These are phyloP conservation scores for Andrographis paniculata DNA, from an alignment of 305 asterid species.

Conservation along the genomic window DNA sequence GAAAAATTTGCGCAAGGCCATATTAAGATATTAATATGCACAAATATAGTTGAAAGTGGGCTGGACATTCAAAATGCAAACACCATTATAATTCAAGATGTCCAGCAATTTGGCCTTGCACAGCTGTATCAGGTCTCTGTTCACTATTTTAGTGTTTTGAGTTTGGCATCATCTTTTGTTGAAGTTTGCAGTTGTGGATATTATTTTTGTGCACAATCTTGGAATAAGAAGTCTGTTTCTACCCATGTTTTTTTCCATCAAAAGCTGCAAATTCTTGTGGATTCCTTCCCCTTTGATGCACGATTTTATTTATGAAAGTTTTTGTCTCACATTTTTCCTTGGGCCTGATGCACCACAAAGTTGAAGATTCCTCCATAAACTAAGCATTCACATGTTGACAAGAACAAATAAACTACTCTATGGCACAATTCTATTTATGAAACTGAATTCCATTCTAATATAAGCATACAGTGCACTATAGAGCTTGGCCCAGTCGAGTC, in stretches of 20 bases:
- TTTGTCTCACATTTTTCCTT: no score
- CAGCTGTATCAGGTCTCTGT: constrained; percentile 83
- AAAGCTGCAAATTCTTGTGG: not conserved
- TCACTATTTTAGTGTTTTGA: constrained; percentile 15
- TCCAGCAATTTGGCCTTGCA: constrained; percentile 97
- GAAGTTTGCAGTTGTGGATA: not conserved
- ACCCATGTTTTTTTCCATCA: not conserved
- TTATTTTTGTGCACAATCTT: not conserved
- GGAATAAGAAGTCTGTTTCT: not conserved
- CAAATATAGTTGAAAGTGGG: constrained; percentile 98
- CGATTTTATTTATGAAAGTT: no score
- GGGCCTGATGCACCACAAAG: no score
- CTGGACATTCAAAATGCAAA: constrained; percentile 98
- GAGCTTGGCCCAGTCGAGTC: no score
- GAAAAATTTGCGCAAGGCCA: constrained; percentile 73
- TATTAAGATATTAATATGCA: constrained; percentile 80
- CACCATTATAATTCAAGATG: constrained; percentile 89
- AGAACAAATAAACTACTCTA: not conserved
- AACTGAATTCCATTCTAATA: constrained; percentile 10
- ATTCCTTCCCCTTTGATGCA: no score
- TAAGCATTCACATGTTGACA: not conserved
- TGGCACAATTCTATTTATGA: not conserved
- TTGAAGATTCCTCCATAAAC: no score
- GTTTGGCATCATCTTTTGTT: not conserved
- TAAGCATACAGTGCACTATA: constrained; percentile 5